phyloP scores from a whole-genome alignment of 1,284 basidiomycete genomes.

The Garcileccinum viscosum region DNA sequence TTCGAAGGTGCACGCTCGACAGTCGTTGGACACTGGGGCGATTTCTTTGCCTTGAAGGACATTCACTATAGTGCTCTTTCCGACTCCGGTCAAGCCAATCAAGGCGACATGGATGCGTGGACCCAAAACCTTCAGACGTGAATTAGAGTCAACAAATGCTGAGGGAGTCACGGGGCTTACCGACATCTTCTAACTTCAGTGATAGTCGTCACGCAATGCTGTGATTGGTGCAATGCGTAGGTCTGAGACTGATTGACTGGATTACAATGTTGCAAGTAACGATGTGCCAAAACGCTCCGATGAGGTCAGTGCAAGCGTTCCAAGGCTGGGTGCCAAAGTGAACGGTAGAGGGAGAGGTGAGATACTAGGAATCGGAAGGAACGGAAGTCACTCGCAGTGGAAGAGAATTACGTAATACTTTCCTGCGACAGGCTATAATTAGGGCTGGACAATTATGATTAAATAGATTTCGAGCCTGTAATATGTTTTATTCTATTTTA shows the following conservation, averaged over 20 bases:
- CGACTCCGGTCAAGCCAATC: slow-evolving; percentile 32
- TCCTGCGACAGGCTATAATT: too few species aligned
- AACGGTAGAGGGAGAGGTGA: neutral
- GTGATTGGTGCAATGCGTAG: slow-evolving; percentile 3
- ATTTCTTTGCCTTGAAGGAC: slow-evolving; percentile 22
- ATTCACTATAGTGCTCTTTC: slow-evolving; percentile 37
- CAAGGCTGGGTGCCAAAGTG: neutral
- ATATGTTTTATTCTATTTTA: too few species aligned
- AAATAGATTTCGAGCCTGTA: too few species aligned
- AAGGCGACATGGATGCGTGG: slow-evolving; percentile 25
- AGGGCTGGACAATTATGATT: too few species aligned
- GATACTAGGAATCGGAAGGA: too few species aligned
- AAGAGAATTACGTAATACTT: too few species aligned
- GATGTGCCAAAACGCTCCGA: neutral
- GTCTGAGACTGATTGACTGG: neutral
- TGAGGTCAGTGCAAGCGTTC: neutral
- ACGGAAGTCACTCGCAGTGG: too few species aligned
- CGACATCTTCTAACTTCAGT: slow-evolving; percentile 17
- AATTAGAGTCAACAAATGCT: slow-evolving; percentile 6
- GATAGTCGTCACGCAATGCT: neutral
- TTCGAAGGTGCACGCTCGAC: slow-evolving; percentile 27
- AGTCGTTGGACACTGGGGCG: slow-evolving; percentile 27
- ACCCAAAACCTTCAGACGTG: slow-evolving; percentile 3
- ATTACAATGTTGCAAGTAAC: neutral
- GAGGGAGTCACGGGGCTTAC: slow-evolving; percentile 13